Base-by-base conservation (phyloP, 441 rosid genomes). In the Corymbia citriodora region DNA sequence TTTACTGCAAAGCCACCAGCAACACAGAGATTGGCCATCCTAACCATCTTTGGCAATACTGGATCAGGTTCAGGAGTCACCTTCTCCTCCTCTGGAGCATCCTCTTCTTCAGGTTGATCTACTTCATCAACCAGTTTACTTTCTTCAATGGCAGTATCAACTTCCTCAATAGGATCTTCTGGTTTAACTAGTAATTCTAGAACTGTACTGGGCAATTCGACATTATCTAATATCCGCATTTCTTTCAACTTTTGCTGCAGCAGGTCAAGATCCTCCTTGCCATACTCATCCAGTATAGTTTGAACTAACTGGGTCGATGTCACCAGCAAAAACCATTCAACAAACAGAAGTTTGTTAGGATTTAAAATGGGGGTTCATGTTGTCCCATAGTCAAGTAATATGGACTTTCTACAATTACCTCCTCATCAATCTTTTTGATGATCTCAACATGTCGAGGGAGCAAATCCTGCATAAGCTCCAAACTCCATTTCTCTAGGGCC, bases 141-240 rank as follows among this genome's bases (percentile, higher is more conserved):
- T 90, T 89, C 92, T 91, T 90, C 90, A 23, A 40, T 45, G 45
- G 92, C 92, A 89, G 65, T 83, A 90, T 93, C 92, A 91, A 72
- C 25, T 61, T 95, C 94, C 90, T 93, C 89, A 55, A 89, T 92
- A 72, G 94, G 79, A 82, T 65, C 94, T 87, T 94, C 90, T 23
- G 96, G 95, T 93, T 96, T 96, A 85, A 91, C 94, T 90, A 96
- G 90, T 91, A 45, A 79, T 79, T 96, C 96, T 50, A 96, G 95
- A 93, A 95, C 95, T 8, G 95, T 91, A 61, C 94, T 93, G 89
- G 99, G 99, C 90, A 98, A 94, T 90, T 96, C 99, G 2, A 97
- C 96, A 89, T 98, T 98, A 91, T 97, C 99, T 91, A 98, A 93
- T 65, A 98, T 95, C 92, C 99, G 95, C 99, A 96, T 96, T 87